phyloP scores from a whole-genome alignment of 2,329 filamentous ascomycete species.

The Colletotrichum lupini region DNA sequence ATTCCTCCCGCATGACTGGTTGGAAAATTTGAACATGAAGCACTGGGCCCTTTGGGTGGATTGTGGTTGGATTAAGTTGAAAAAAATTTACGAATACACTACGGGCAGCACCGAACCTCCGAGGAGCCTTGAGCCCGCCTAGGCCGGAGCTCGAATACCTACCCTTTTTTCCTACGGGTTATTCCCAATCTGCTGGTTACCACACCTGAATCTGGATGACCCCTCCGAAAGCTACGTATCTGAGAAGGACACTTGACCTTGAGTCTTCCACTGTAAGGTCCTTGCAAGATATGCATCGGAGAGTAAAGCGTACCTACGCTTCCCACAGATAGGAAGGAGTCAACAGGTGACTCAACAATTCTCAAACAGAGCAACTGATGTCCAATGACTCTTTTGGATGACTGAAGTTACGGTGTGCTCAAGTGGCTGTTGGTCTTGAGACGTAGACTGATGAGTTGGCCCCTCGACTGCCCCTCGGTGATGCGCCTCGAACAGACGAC shows the following conservation, averaged over 20 bases:
- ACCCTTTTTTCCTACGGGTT: background rate
- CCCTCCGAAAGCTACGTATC: background rate
- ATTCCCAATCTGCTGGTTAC: too few species aligned
- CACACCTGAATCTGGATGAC: background rate
- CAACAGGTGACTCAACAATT: slow-evolving; percentile 1
- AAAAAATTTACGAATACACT: background rate
- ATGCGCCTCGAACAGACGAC: slow-evolving; percentile 4
- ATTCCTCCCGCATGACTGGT: slow-evolving; percentile 26
- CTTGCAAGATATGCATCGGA: too few species aligned
- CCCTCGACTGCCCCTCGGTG: slow-evolving; percentile 6
- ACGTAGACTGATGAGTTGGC: slow-evolving; percentile 11
- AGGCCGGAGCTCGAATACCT: background rate
- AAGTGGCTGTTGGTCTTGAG: background rate
- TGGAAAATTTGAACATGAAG: slow-evolving; percentile 13
- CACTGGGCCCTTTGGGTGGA: slow-evolving; percentile 2
- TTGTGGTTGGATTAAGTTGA: background rate
- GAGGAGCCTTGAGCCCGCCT: background rate
- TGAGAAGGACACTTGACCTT: background rate
- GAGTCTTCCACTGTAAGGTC: background rate
- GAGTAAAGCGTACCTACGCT: too few species aligned
- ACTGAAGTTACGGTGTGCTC: slow-evolving; percentile 2
- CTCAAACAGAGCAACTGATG: background rate
- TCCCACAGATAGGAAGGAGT: background rate
- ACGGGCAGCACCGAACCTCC: slow-evolving; percentile 26
- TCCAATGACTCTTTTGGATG: background rate